Evolutionary conservation across 768 basidiomycete genomes (phyloP), one percentile per base, ranked within the genome.

Genomic region (Cubamyces sp.): DNA sequence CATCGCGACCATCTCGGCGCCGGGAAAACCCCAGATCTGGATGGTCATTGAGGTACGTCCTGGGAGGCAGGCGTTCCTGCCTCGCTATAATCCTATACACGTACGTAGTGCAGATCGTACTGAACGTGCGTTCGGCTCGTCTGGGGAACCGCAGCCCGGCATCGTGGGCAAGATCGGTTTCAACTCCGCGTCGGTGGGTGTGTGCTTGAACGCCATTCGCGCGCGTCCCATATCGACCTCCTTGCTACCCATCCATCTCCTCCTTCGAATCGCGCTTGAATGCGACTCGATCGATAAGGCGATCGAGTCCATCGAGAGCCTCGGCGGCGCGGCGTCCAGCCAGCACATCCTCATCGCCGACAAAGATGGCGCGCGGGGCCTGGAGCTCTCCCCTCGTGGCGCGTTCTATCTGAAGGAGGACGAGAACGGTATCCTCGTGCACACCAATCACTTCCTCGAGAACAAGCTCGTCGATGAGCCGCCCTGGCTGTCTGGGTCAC

Each of bases 81-180:
- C 16, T 28, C 3, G 16, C 23, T 23, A 9, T 18, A 4, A 15
- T 28, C 11, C n/a, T 18, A 1, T 8, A 6, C 30, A 4, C 47
- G n/a, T 23, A 37, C 34, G 40, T 8, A 34, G 9, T 11, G 34
- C 34, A 34, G 34, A 34, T 34, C 34, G 6, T 11, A 11, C 34
- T 34, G 34, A 34, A 34, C 34, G 34, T 34, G 34, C 34, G 34
- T 34, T 9, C 9, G 34, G 34, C 34, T 34, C 34, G 34, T 34
- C 34, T 34, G 6, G 34, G 40, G 25, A 34, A 12, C 26, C 14
- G 15, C 54, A 76, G 75, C 70, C 75, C 25, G 76, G 76, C 18
- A 74, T 77, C 57, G 71, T 77, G 5, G 76, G 75, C 47, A 77
- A 77, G 65, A 77, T 77, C 28, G 76, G 76, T 25, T 75, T 74